These are phyloP conservation scores for Cladosporium sp. DNA, from an alignment of 2,329 filamentous ascomycete genomes.

Conservation along the genomic window DNA sequence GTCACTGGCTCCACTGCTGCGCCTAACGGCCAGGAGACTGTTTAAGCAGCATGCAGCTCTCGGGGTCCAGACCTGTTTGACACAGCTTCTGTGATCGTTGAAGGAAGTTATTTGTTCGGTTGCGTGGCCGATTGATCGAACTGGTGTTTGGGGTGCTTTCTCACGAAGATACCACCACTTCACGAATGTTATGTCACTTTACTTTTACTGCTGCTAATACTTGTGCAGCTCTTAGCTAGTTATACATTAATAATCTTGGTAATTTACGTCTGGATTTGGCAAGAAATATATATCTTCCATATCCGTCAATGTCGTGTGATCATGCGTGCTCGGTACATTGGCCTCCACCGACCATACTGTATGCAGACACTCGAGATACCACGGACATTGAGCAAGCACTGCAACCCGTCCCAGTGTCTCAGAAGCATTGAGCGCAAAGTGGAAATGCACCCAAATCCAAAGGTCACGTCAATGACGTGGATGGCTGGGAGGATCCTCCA, in stretches of 20 bases:
- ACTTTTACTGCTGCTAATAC: background rate
- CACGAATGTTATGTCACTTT: background rate
- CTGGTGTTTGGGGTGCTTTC: background rate
- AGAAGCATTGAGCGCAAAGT: background rate
- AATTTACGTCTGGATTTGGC: background rate
- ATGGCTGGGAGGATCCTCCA: background rate
- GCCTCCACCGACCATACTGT: too few relatives aligned
- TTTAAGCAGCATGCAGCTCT: background rate
- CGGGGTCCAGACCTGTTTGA: background rate
- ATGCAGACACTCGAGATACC: too few relatives aligned
- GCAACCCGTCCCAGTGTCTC: background rate
- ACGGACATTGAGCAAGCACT: too few relatives aligned
- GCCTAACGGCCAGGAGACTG: background rate
- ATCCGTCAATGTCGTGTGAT: too few relatives aligned
- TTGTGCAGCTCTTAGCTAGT: background rate
- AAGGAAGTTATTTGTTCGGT: background rate
- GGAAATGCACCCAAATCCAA: background rate
- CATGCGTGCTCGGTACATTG: too few relatives aligned
- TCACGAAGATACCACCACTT: slow-evolving; percentile 1
- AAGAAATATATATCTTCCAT: too few relatives aligned
- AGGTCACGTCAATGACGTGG: background rate
- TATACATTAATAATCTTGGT: background rate
- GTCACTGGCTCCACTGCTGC: slow-evolving; percentile 4
- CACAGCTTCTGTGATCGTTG: background rate
- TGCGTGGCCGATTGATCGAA: background rate